These are phyloP conservation scores for Stropharia rugosoannulata DNA, from an alignment of 768 basidiomycete species.

Conservation along the genomic window DNA sequence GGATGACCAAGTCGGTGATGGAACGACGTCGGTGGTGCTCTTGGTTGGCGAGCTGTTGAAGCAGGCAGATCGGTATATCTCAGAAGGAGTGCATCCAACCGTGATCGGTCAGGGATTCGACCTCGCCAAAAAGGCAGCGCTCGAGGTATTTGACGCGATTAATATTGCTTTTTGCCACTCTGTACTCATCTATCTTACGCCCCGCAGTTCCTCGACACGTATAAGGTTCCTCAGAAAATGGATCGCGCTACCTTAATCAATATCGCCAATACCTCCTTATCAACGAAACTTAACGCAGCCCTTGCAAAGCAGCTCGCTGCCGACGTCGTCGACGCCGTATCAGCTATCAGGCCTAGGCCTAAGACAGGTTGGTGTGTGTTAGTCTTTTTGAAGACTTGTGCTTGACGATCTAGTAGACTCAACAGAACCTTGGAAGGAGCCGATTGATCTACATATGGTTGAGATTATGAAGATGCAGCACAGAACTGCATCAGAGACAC, in stretches of 20 bases:
- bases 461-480: constrained; percentile 99
- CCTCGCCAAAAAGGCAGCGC: constrained; percentile 94
- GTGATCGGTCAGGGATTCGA: constrained; percentile 96
- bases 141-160: constrained; percentile 54
- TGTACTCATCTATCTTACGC: constrained; percentile 1
- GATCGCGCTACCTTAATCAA: constrained; percentile 91
- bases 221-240: constrained; percentile 74
- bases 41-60: constrained; percentile 95
- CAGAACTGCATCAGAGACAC: constrained; percentile 95
- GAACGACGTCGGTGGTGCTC: constrained; percentile 95
- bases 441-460: constrained; percentile 98
- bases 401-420: constrained; percentile 40
- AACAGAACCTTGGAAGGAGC: constrained; percentile 73
- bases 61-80: constrained; percentile 97
- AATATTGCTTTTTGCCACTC: constrained; percentile 4
- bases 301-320: constrained; percentile 88
- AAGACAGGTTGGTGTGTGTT: constrained; percentile 45
- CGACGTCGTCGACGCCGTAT: constrained; percentile 93
- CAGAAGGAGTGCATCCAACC: constrained; percentile 97
- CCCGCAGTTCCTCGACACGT: constrained; percentile 85
- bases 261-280: constrained; percentile 92
- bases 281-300: constrained; percentile 83
- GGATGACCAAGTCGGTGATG: constrained; percentile 99
- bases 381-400: not conserved
- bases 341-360: constrained; percentile 77